Evolutionary conservation across 306 rosid species (phyloP).

Genomic region (Inga oerstediana): DNA sequence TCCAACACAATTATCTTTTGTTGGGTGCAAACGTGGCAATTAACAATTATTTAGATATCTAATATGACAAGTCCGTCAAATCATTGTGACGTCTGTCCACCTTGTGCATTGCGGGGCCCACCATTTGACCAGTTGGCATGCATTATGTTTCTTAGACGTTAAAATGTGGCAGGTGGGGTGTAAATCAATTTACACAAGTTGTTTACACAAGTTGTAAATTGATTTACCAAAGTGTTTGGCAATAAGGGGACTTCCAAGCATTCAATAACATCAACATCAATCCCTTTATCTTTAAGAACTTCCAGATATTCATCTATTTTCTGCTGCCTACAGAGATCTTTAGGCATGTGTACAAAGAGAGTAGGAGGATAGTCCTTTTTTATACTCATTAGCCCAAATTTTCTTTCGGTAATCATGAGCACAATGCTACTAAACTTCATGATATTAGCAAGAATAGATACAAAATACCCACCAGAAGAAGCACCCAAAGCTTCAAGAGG

Average conservation of each 20-base stretch:
- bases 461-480: slow-evolving; percentile 93
- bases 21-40: too few relatives aligned
- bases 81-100: too few relatives aligned
- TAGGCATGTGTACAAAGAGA: slow-evolving; percentile 94
- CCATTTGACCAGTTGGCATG: too few relatives aligned
- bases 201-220: too few relatives aligned
- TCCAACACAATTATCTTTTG: too few relatives aligned
- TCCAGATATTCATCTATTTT: slow-evolving; percentile 59
- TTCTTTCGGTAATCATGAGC: slow-evolving; percentile 88
- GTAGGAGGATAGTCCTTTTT: slow-evolving; percentile 71
- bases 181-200: too few relatives aligned
- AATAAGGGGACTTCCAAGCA: slow-evolving; percentile 78
- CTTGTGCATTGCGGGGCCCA: too few relatives aligned
- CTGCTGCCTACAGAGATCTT: slow-evolving; percentile 68
- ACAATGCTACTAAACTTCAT: slow-evolving; percentile 64
- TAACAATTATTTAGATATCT: too few relatives aligned
- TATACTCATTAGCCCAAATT: slow-evolving; percentile 62
- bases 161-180: too few relatives aligned
- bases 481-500: slow-evolving; percentile 91
- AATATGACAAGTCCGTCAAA: too few relatives aligned
- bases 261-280: slow-evolving; percentile 72
- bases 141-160: too few relatives aligned
- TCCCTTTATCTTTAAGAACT: slow-evolving; percentile 62
- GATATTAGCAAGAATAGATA: slow-evolving; percentile 71
- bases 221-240: slow-evolving; percentile 52